These are phyloP conservation scores for Ilyonectria destructans DNA, from an alignment of 2,329 filamentous ascomycete species.

Conservation along the genomic window DNA sequence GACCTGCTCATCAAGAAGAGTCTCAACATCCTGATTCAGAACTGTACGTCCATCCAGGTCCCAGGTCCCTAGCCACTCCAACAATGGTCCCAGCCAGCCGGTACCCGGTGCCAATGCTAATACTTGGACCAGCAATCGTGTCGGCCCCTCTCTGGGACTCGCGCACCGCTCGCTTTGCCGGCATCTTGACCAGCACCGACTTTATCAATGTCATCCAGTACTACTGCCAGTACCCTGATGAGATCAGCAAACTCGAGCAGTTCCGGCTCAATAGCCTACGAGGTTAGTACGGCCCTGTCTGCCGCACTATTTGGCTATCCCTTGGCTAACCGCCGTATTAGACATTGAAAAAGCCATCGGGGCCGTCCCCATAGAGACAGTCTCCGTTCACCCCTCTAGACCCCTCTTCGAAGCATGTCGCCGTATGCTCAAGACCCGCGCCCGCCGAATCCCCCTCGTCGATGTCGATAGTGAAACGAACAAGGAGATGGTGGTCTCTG, in stretches of 20 bases:
- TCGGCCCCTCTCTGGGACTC: constrained; percentile 98
- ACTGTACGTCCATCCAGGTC: constrained; percentile 75
- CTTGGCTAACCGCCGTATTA: constrained; percentile 57
- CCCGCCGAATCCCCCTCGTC: constrained; percentile 92
- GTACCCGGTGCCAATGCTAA: constrained; percentile 33
- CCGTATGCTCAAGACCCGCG: constrained; percentile 93
- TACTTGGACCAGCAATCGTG: constrained; percentile 81
- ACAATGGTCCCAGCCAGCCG: neutral
- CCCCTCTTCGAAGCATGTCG: constrained; percentile 96
- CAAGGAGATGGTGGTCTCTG: constrained; percentile 93
- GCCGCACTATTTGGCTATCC: neutral
- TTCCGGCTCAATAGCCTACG: constrained; percentile 93
- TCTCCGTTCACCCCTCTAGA: constrained; percentile 92
- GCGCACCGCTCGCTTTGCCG: constrained; percentile 91
- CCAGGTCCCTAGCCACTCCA: constrained; percentile 12
- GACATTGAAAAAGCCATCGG: constrained; percentile 97
- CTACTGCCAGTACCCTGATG: constrained; percentile 97
- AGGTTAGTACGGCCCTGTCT: constrained; percentile 68
- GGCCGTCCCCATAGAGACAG: constrained; percentile 91
- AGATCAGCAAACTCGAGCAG: constrained; percentile 91
- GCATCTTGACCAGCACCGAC: constrained; percentile 94
- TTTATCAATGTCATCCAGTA: constrained; percentile 99
- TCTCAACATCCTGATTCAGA: constrained; percentile 94
- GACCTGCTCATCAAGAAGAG: constrained; percentile 97
- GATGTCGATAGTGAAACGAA: constrained; percentile 96